These are phyloP conservation scores for Poa annua DNA, from an alignment of 176 grass and related monocot genomes.

Conservation along the genomic window DNA sequence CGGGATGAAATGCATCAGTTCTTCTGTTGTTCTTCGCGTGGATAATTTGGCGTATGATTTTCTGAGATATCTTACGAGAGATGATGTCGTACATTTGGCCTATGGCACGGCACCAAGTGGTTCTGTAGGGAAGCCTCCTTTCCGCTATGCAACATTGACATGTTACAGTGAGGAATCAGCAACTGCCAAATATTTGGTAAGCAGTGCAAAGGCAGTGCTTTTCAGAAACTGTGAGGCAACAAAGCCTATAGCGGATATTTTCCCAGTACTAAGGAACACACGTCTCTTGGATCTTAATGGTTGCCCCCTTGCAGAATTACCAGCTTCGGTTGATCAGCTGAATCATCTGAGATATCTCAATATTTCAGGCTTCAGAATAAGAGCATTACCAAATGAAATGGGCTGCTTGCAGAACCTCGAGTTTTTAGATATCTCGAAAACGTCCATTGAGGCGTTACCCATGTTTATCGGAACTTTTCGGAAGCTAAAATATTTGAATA, in stretches of 20 bases:
- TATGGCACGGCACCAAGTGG: not conserved
- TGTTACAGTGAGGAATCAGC: not conserved
- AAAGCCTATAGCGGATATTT: conserved; percentile 5
- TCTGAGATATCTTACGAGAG: conserved; percentile 25
- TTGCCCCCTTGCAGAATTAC: not conserved
- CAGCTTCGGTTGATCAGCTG: conserved; percentile 18
- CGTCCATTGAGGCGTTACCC: conserved; percentile 23
- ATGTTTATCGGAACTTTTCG: not conserved
- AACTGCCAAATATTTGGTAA: not conserved
- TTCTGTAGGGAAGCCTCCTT: conserved; percentile 5
- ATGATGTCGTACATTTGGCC: conserved; percentile 22
- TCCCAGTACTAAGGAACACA: conserved; percentile 4
- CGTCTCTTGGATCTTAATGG: conserved; percentile 37
- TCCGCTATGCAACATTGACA: conserved; percentile 35
- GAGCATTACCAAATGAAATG: conserved; percentile 19
- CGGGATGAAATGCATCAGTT: not conserved
- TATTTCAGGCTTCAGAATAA: conserved; percentile 23
- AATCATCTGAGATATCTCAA: conserved; percentile 43
- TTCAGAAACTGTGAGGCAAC: conserved; percentile 6
- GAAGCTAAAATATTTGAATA: conserved; percentile 36
- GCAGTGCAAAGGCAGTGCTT: conserved; percentile 21
- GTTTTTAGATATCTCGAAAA: conserved; percentile 38
- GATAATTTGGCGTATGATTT: conserved; percentile 39
- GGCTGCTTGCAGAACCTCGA: conserved; percentile 30
- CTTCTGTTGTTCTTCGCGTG: conserved; percentile 25